Evolutionary conservation across 495 filamentous ascomycete genomes (phyloP), one percentile per base, ranked within the genome.

Genomic region (Apiosordaria backusii): DNA sequence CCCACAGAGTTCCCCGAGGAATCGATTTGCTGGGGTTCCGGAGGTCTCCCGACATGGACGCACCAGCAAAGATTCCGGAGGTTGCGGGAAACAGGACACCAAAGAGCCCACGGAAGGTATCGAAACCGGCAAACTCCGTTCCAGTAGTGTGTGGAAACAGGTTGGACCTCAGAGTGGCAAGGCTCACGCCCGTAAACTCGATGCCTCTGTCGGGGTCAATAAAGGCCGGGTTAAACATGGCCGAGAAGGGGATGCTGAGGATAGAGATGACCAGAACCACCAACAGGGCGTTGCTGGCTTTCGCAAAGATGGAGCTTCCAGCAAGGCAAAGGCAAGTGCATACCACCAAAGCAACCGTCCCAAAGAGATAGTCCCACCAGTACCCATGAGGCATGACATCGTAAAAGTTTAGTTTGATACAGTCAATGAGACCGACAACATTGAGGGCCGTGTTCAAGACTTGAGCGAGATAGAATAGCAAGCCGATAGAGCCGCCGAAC

Each of bases 371-470:
- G 65, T 87, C 82, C 83, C 86, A 89, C 90, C 91, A 93, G 74
- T 83, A 79, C 4, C 87, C 87, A 71, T 92, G 86, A 0, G 86
- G 83, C 58, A 96, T 82, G 62, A 86, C 81, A 55, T 88, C 80
- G 0, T 91, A 91, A 71, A 94, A 87, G 67, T 95, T 94, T 64
- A 92, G 82, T 62, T 84, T 87, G 53, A 96, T 77, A 69, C 92
- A 95, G 74, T 95, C 90, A 66, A 96, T 85, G 64, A 96, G 82
- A 76, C 92, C 92, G 27, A 95, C 91, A 15, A 93, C 88, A 71
- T 96, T 96, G 84, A 96, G 89, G 18, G 89, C 90, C 2, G 92
- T 94, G 74, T 95, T 96, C 73, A 96, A 85, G 1, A 91, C 89
- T 67, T 89, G 88, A 18, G 92, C 91, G 18, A 96, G 78, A 72